These are phyloP conservation scores for Aspergillus amoenus DNA, from an alignment of 2,329 filamentous ascomycete species.

Conservation along the genomic window DNA sequence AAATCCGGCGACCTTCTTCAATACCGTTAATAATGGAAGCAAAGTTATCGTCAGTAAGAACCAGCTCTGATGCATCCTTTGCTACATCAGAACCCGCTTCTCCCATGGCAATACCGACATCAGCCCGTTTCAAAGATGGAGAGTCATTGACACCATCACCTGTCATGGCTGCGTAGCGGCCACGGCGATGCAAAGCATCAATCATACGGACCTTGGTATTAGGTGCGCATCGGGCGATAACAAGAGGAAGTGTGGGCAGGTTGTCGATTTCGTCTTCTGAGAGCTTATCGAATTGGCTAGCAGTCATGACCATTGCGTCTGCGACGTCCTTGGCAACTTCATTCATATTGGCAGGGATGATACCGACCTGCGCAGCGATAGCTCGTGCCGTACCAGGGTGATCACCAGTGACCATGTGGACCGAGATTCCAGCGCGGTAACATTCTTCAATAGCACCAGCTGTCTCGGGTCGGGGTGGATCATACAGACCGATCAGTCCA, in stretches of 20 bases:
- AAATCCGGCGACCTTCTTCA: slow-evolving; percentile 80
- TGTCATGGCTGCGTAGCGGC: slow-evolving; percentile 80
- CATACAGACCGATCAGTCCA: slow-evolving; percentile 83
- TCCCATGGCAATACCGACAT: slow-evolving; percentile 89
- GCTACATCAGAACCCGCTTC: slow-evolving; percentile 78
- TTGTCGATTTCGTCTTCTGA: slow-evolving; percentile 69
- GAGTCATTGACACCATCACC: slow-evolving; percentile 88
- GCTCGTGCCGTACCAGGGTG: slow-evolving; percentile 76
- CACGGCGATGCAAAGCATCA: slow-evolving; percentile 57
- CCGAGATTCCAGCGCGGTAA: slow-evolving; percentile 70
- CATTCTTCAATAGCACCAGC: slow-evolving; percentile 69
- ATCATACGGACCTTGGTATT: slow-evolving; percentile 83
- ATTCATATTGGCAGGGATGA: slow-evolving; percentile 65
- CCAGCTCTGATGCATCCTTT: slow-evolving; percentile 65
- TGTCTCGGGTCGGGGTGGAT: slow-evolving; percentile 80
- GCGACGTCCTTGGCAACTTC: slow-evolving; percentile 62
- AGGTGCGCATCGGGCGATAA: slow-evolving; percentile 60
- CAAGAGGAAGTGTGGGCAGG: slow-evolving; percentile 55
- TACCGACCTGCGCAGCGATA: slow-evolving; percentile 76
- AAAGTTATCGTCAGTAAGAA: slow-evolving; percentile 80
- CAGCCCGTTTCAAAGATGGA: slow-evolving; percentile 74
- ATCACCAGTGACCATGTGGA: slow-evolving; percentile 84
- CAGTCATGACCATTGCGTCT: slow-evolving; percentile 70
- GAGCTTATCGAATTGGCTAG: slow-evolving; percentile 75
- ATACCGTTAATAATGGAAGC: slow-evolving; percentile 82